Percentiles rank a stretch among this genome's conserved stretches.
Evolutionary conservation across 352 stramenopile genomes (phyloP).

Genomic region (Phytophthora fragariaefolia): DNA sequence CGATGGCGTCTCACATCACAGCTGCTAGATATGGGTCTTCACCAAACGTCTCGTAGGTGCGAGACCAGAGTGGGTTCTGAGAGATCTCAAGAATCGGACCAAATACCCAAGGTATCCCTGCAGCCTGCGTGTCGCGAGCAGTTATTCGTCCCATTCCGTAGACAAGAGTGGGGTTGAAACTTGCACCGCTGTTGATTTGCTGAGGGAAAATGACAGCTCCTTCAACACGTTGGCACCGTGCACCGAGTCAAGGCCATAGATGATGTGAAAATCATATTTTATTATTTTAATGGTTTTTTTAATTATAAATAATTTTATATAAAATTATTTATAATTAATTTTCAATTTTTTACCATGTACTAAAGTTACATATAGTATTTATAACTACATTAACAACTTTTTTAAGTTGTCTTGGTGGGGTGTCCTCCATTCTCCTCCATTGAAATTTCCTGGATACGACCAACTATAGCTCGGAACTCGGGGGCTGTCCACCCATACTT

Average conservation of each 20-base stretch:
- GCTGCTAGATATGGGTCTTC: constrained; percentile 85
- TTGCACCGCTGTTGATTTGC: constrained; percentile 87
- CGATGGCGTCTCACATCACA: constrained; percentile 65
- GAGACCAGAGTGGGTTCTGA: constrained; percentile 84
- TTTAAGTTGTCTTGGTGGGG: too few relatives aligned
- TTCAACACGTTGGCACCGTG: constrained; percentile 85
- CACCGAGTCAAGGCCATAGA: constrained; percentile 91
- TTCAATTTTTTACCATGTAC: too few relatives aligned
- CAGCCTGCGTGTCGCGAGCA: constrained; percentile 81
- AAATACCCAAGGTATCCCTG: constrained; percentile 91
- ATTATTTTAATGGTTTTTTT: too few relatives aligned
- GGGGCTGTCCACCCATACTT: constrained; percentile 56
- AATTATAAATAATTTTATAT: too few relatives aligned
- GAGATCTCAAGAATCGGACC: constrained; percentile 83
- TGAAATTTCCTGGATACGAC: constrained; percentile 78
- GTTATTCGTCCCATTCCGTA: constrained; percentile 69
- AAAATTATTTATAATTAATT: too few relatives aligned
- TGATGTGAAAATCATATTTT: too few relatives aligned
- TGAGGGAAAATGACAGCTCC: constrained; percentile 86
- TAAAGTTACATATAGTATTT: too few relatives aligned
- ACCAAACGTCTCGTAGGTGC: constrained; percentile 93
- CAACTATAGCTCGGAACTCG: constrained; percentile 70
- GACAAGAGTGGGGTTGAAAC: constrained; percentile 83
- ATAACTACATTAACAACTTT: too few relatives aligned
- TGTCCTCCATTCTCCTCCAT: constrained; percentile 63